A percentile compares a stretch with the other conserved stretches of the same genome.
Conservation (phyloP, 2,329 filamentous ascomycete species). For the Pezicula radicicola region DNA sequence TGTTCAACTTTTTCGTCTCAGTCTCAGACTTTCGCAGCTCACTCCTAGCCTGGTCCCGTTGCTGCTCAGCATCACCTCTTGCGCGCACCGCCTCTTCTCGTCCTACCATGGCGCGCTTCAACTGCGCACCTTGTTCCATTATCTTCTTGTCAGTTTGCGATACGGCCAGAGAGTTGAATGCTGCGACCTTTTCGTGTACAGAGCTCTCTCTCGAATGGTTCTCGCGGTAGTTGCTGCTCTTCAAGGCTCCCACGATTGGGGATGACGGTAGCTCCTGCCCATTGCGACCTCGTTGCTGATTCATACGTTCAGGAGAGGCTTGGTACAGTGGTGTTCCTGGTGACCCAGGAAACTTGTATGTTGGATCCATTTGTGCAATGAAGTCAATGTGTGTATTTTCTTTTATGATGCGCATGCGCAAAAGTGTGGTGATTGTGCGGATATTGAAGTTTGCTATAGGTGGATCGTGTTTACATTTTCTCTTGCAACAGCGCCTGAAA, state of each 20-base stretch:
- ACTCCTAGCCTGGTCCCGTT: slow-evolving; percentile 35
- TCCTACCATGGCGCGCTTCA: slow-evolving; percentile 64
- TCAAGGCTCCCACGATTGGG: slow-evolving; percentile 5
- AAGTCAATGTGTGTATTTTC: neutral
- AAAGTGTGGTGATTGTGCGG: neutral
- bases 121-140: slow-evolving; percentile 52
- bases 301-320: slow-evolving; percentile 62
- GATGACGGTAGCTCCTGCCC: slow-evolving; percentile 12
- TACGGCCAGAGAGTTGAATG: slow-evolving; percentile 65
- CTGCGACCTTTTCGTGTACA: slow-evolving; percentile 66
- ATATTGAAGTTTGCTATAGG: neutral
- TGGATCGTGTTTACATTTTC: neutral
- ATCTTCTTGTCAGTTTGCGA: slow-evolving; percentile 62
- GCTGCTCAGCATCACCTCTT: neutral
- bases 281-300: slow-evolving; percentile 37
- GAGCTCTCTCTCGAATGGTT: slow-evolving; percentile 50
- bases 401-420: neutral
- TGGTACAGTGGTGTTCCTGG: slow-evolving; percentile 56
- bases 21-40: slow-evolving; percentile 63
- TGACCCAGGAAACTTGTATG: slow-evolving; percentile 49
- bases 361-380: slow-evolving; percentile 35
- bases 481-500: no score
- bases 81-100: slow-evolving; percentile 60
- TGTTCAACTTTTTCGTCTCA: slow-evolving; percentile 52
- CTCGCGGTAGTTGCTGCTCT: slow-evolving; percentile 3